Percentiles rank a stretch among this genome's conserved stretches.
phyloP scores from a whole-genome alignment of 495 filamentous ascomycete species.

The Bryoglossum gracile region DNA sequence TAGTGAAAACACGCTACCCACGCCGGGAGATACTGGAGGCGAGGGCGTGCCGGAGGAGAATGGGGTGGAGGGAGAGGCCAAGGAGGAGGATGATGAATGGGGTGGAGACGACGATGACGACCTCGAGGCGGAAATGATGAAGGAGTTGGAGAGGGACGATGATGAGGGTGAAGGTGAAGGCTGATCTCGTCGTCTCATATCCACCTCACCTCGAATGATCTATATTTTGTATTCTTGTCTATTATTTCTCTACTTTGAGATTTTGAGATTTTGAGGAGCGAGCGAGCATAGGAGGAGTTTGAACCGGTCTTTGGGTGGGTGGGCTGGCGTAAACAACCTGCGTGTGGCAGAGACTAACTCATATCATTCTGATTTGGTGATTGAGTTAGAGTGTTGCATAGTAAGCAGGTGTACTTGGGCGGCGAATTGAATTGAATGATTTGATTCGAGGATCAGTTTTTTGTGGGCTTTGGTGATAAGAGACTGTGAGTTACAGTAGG shows the following conservation, averaged over 20 bases:
- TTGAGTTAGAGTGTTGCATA: too few species aligned
- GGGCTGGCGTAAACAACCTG: conserved; percentile 9
- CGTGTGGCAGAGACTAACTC: too few species aligned
- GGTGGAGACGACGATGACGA: conserved; percentile 35
- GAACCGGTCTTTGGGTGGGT: not conserved
- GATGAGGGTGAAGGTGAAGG: conserved; percentile 14
- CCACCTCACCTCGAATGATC: not conserved
- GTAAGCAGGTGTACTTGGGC: too few species aligned
- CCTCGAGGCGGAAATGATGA: conserved; percentile 59
- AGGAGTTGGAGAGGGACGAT: conserved; percentile 52
- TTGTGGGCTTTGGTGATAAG: too few species aligned
- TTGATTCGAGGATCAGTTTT: too few species aligned
- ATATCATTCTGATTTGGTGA: too few species aligned
- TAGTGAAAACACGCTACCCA: conserved; percentile 39
- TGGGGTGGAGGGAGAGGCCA: conserved; percentile 10
- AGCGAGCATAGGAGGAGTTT: not conserved
- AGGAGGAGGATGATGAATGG: conserved; percentile 22
- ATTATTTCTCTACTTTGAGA: conserved; percentile 4
- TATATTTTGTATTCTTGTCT: conserved; percentile 8
- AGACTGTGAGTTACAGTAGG: too few species aligned
- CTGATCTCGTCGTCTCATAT: not conserved
- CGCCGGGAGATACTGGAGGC: conserved; percentile 42
- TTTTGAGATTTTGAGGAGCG: not conserved
- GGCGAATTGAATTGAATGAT: too few species aligned
- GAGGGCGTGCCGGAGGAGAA: conserved; percentile 37